Conservation (phyloP, 176 grass and related monocot genomes). For the sorghum (Sorghum bicolor) region Sorghum_bicolor_NCBIv3 NC_012870.2:80875501-80876000, state of each 20-base stretch:
- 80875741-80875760: not conserved
- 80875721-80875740: not conserved
- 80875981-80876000: not conserved
- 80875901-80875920: not conserved
- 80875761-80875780: not conserved
- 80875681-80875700: conserved; percentile 70
- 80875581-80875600: conserved; percentile 48
- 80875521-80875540: not conserved
- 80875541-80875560: not conserved
- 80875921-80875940: conserved; percentile 11
- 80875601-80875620: conserved; percentile 81
- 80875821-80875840: not conserved
- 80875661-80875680: conserved; percentile 76
- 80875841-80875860: conserved; percentile 63
- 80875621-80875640: conserved; percentile 92
- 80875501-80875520: not conserved
- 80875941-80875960: not conserved
- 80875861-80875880: conserved; percentile 51
- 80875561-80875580: not conserved
- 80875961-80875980: not conserved
- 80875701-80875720: not conserved
- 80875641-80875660: conserved; percentile 92
- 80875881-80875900: conserved; percentile 33
- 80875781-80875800: not conserved
- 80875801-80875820: not conserved